A percentile compares a stretch with the other conserved stretches of the same genome.
phyloP scores from a whole-genome alignment of 345 rosid species.

The Hibiscus trionum region DNA sequence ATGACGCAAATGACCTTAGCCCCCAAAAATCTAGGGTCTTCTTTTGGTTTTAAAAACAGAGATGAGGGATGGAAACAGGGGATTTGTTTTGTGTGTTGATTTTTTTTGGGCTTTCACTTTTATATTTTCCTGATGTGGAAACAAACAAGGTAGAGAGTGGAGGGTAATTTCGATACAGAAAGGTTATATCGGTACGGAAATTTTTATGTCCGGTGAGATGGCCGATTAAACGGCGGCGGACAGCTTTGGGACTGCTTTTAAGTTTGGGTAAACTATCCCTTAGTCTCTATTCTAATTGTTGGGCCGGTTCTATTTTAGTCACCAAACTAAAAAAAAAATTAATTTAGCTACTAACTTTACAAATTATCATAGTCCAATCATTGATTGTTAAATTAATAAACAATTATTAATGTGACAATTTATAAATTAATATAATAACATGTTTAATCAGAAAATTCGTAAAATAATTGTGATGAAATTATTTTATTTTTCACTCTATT shows the following conservation, averaged over 20 bases:
- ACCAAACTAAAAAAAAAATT: no score
- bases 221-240: slow-evolving; percentile 25
- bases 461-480: no score
- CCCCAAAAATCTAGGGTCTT: slow-evolving; percentile 14
- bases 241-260: neutral
- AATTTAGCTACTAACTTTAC: no score
- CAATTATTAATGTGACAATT: no score
- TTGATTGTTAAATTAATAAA: no score
- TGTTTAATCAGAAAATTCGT: no score
- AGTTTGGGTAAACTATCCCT: no score
- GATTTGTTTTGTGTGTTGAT: neutral
- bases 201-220: slow-evolving; percentile 6
- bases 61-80: neutral
- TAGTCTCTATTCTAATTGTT: no score
- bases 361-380: no score
- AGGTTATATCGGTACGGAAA: slow-evolving; percentile 4
- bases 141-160: slow-evolving; percentile 6
- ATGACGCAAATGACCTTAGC: slow-evolving; percentile 11
- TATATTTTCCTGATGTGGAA: slow-evolving; percentile 1
- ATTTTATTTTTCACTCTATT: no score
- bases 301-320: no score
- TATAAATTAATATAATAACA: no score
- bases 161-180: neutral
- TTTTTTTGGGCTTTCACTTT: neutral
- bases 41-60: neutral